phyloP scores from a whole-genome alignment of 2,329 filamentous ascomycete species.

The Trichophaea hybrida region DNA sequence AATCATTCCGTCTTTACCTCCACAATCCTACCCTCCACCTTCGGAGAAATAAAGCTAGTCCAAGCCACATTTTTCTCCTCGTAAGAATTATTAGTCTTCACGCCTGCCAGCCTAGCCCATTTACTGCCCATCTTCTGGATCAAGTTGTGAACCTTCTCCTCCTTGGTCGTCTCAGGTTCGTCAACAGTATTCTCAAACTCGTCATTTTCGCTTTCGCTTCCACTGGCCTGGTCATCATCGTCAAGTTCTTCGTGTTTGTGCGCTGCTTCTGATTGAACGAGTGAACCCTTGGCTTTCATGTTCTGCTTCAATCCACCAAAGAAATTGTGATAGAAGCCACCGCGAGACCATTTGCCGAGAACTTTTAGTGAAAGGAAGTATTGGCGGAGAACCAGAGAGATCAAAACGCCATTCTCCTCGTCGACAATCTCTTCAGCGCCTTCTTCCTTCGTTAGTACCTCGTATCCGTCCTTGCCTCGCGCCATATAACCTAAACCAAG shows the following conservation, averaged over 20 bases:
- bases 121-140: conserved; percentile 55
- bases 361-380: conserved; percentile 82
- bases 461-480: conserved; percentile 73
- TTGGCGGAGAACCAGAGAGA: conserved; percentile 73
- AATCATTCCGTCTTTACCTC: neutral
- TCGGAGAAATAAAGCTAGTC: conserved; percentile 67
- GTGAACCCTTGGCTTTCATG: conserved; percentile 13
- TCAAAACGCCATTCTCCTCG: conserved; percentile 75
- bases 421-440: conserved; percentile 68
- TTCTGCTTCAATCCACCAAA: conserved; percentile 13
- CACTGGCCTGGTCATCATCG: conserved; percentile 29
- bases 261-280: conserved; percentile 8
- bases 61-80: conserved; percentile 49
- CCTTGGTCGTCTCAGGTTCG: conserved; percentile 30
- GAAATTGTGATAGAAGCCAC: conserved; percentile 18
- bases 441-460: conserved; percentile 58
- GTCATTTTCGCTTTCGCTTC: conserved; percentile 31
- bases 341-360: conserved; percentile 60
- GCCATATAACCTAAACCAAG: conserved; percentile 59
- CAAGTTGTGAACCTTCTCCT: conserved; percentile 44
- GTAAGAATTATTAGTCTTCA: conserved; percentile 45
- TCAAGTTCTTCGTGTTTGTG: neutral
- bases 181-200: conserved; percentile 30
- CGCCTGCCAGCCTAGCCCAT: conserved; percentile 55
- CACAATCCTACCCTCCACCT: conserved; percentile 59